A percentile compares a stretch with the other conserved stretches of the same genome.
These are phyloP conservation scores for Candida railenensis DNA, from an alignment of 805 yeast genomes.

Conservation along the genomic window DNA sequence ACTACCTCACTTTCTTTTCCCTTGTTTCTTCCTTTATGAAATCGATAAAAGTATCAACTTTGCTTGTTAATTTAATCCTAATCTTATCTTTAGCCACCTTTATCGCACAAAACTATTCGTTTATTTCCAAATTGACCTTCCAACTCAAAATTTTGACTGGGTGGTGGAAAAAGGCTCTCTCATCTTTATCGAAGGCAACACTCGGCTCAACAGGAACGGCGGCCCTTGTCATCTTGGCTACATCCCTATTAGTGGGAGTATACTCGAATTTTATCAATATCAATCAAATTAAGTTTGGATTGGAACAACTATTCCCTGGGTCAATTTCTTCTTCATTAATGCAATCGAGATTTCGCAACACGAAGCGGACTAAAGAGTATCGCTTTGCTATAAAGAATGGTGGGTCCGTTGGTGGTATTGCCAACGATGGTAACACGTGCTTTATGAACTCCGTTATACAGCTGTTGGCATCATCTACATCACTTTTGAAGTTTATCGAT, in stretches of 20 bases:
- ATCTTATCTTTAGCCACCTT: not conserved
- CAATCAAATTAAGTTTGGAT: not conserved
- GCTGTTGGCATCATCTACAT: constrained; percentile 70
- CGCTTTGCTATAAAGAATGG: constrained; percentile 55
- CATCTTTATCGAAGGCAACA: not conserved
- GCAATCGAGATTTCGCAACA: constrained; percentile 4
- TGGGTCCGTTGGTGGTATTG: constrained; percentile 80
- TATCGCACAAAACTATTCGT: not conserved
- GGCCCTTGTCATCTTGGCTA: not conserved
- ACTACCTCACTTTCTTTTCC: not conserved
- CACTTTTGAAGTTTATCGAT: constrained; percentile 56
- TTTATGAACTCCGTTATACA: constrained; percentile 92
- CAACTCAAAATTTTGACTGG: not conserved
- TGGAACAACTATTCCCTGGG: not conserved
- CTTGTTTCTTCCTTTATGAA: not conserved
- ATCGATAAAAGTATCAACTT: not conserved
- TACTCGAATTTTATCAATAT: not conserved
- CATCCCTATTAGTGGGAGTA: not conserved
- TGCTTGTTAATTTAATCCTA: not conserved
- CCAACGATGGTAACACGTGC: constrained; percentile 91
- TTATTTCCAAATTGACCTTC: not conserved
- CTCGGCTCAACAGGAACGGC: not conserved
- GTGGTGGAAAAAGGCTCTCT: not conserved
- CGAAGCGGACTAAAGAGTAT: constrained; percentile 16
- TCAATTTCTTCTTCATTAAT: not conserved